Base-by-base conservation (phyloP, 495 filamentous ascomycete species). In the Beverwykella pulmonaria region DNA sequence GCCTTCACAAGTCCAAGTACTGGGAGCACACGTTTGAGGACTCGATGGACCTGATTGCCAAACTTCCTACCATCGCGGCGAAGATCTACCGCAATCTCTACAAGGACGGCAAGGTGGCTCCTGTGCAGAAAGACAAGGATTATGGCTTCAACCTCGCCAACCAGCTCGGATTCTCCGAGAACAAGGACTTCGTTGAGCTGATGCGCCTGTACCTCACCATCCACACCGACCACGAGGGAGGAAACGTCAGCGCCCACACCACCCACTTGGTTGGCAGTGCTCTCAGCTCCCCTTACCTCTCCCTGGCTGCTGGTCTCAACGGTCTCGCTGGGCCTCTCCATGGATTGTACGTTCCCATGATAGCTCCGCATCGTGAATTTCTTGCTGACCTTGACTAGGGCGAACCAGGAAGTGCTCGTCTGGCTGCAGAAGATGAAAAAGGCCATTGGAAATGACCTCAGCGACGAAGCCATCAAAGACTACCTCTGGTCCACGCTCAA, bases 341-440 rank as follows among this genome's bases (percentile, higher is more conserved):
- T 85, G 94, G 94, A 82, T 87, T 98, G 74, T 84, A 77, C 68
- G 81, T 75, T 17, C 59, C 23, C 59, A 19, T 8, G 25, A 25
- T 49, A 6, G 20, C 29, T n/a, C n/a, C n/a, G 15, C 17, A 60
- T 64, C 23, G 67, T 25, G 67, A 34, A 10, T 23, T 36, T 30
- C 14, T 48, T 9, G 63, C 70, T 78, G 71, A 75, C 56, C 50
- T 1, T 59, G 3, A 23, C 8, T 14, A 84, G 82, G 73, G 94
- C 94, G 78, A 98, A 98, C 86, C 94, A 98, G 83, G 94, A 98
- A 82, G 94, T 98, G 68, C 87, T 98, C 67, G 92, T 92, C 83
- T 98, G 95, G 95, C 89, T 98, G 73, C 91, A 89, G 69, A 88
- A 97, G 87, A 98, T 98, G 95, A 97, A 98, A 92, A 90, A 90